A percentile compares a stretch with the other conserved stretches of the same genome.
Evolutionary conservation across 257 asterid genomes (phyloP).

Genomic region (Rhazya stricta): DNA sequence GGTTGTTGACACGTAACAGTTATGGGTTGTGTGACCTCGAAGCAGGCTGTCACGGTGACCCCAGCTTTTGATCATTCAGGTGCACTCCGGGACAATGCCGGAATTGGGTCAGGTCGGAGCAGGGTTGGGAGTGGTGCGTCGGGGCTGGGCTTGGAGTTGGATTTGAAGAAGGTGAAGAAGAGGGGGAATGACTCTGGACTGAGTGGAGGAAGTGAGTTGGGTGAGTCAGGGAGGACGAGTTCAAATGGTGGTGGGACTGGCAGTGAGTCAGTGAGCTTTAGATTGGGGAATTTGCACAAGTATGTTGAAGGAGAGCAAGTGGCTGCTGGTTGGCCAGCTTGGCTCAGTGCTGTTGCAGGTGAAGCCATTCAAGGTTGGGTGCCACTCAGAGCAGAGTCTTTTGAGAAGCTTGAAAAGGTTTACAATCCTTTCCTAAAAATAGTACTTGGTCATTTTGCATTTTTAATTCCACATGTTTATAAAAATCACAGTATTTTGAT

Average conservation of each 20-base stretch:
- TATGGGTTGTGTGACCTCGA: conserved; percentile 94
- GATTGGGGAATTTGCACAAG: conserved; percentile 79
- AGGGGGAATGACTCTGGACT: conserved; percentile 48
- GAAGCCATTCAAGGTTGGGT: conserved; percentile 97
- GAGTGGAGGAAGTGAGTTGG: conserved; percentile 70
- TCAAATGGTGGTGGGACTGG: conserved; percentile 61
- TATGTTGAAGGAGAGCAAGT: conserved; percentile 81
- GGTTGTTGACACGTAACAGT: conserved; percentile 27
- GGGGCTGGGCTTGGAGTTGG: conserved; percentile 71
- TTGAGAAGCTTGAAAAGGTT: conserved; percentile 90
- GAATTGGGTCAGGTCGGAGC: conserved; percentile 59
- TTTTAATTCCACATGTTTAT: not conserved
- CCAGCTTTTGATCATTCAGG: conserved; percentile 85
- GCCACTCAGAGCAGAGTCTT: conserved; percentile 73
- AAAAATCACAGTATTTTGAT: not conserved
- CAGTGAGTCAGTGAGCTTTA: conserved; percentile 79
- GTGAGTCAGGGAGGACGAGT: conserved; percentile 81
- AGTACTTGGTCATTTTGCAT: not conserved
- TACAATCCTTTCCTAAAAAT: not conserved
- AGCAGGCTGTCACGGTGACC: conserved; percentile 73
- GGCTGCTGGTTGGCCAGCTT: conserved; percentile 97
- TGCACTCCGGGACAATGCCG: conserved; percentile 36
- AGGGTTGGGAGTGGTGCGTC: conserved; percentile 56
- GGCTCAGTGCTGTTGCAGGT: conserved; percentile 93
- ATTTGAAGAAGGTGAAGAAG: conserved; percentile 82